These are phyloP conservation scores for Vitis rupestris DNA, from an alignment of 164 flowering plant species.

Conservation along the genomic window DNA sequence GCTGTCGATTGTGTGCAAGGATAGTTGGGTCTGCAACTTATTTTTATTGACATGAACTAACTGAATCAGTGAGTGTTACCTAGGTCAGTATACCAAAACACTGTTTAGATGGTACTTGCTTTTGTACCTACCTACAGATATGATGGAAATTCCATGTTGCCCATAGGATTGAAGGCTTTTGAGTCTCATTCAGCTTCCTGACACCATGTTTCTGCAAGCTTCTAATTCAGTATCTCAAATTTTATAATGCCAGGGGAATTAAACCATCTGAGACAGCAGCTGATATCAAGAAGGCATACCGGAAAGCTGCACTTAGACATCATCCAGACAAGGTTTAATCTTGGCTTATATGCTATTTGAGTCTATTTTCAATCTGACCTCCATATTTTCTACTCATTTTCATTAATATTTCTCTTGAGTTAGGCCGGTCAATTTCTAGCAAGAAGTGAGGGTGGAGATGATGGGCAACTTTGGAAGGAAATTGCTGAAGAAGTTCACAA, in stretches of 20 bases:
- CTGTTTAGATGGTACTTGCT: no score
- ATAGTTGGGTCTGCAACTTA: no score
- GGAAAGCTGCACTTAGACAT: slow-evolving; percentile 87
- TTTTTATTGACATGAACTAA: no score
- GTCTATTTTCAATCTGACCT: neutral
- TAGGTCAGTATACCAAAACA: no score
- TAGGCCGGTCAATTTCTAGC: slow-evolving; percentile 87
- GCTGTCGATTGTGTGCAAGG: no score
- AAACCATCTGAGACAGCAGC: slow-evolving; percentile 55
- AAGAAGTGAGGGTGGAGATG: slow-evolving; percentile 78
- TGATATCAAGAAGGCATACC: slow-evolving; percentile 80
- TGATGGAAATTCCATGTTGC: neutral
- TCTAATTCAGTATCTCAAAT: neutral
- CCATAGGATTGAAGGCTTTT: neutral
- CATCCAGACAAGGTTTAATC: slow-evolving; percentile 89
- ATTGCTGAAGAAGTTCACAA: slow-evolving; percentile 64
- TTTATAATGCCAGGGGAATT: slow-evolving; percentile 60
- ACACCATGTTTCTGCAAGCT: neutral
- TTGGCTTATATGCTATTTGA: slow-evolving; percentile 4
- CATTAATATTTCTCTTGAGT: slow-evolving; percentile 8
- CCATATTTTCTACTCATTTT: neutral
- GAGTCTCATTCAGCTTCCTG: neutral
- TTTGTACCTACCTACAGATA: no score
- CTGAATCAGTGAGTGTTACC: no score
- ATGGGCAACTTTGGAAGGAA: slow-evolving; percentile 71